Percentiles rank a stretch among this genome's conserved stretches.
phyloP scores from a whole-genome alignment of 2,329 filamentous ascomycete species.

The Diaporthe sp. region DNA sequence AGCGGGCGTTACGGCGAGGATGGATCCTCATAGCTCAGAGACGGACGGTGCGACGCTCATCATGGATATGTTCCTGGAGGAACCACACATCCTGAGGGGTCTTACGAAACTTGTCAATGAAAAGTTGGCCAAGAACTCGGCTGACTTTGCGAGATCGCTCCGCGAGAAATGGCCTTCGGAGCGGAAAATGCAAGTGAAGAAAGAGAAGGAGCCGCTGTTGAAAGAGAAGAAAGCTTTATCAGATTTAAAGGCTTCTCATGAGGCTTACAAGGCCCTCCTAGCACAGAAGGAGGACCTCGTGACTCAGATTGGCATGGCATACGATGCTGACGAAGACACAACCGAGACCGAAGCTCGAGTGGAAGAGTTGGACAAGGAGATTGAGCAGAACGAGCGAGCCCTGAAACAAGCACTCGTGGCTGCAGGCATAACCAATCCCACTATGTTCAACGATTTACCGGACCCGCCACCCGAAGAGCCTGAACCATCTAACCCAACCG shows the following conservation, averaged over 20 bases:
- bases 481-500: conserved; percentile 50
- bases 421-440: conserved; percentile 60
- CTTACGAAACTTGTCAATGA: conserved; percentile 56
- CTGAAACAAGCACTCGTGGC: conserved; percentile 58
- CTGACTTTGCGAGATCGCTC: conserved; percentile 62
- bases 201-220: conserved; percentile 62
- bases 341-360: conserved; percentile 65
- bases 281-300: conserved; percentile 61
- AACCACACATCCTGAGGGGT: conserved; percentile 51
- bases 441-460: conserved; percentile 52
- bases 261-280: conserved; percentile 57
- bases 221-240: conserved; percentile 61
- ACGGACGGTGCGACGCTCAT: conserved; percentile 50
- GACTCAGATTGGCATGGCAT: conserved; percentile 62
- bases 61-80: conserved; percentile 52
- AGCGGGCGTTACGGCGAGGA: conserved; percentile 38
- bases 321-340: conserved; percentile 64
- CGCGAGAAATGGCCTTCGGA: conserved; percentile 61
- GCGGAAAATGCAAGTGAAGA: conserved; percentile 61
- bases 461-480: conserved; percentile 47
- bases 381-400: conserved; percentile 59
- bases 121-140: conserved; percentile 61
- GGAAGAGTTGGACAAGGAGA: conserved; percentile 61
- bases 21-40: conserved; percentile 46
- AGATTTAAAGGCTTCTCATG: conserved; percentile 56